A percentile compares a stretch with the other conserved stretches of the same genome.
Evolutionary conservation across 2,329 filamentous ascomycete species (phyloP).

Genomic region (Bipolaris cookei): DNA sequence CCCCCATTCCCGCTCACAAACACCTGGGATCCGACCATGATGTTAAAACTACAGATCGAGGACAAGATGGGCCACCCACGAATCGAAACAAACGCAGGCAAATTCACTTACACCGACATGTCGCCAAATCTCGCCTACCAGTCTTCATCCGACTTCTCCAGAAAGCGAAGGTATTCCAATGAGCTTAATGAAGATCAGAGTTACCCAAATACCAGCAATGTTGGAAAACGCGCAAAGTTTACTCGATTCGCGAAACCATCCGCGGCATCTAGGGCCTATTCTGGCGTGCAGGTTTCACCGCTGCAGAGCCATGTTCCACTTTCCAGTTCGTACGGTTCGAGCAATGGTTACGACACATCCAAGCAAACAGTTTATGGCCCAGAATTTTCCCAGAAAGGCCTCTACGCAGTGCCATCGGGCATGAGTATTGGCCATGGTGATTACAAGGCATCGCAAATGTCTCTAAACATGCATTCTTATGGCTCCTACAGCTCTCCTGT

Average conservation of each 20-base stretch:
- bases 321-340: conserved; percentile 45
- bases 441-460: conserved; percentile 46
- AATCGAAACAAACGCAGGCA: conserved; percentile 62
- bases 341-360: conserved; percentile 48
- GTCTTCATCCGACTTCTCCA: conserved; percentile 35
- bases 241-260: conserved; percentile 46
- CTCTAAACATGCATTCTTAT: conserved; percentile 47
- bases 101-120: conserved; percentile 66
- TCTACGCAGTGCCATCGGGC: conserved; percentile 44
- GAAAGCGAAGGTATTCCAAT: conserved; percentile 44
- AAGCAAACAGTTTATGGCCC: conserved; percentile 41
- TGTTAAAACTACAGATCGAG: conserved; percentile 66
- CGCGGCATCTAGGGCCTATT: conserved; percentile 41
- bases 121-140: conserved; percentile 43
- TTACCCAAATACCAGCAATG: conserved; percentile 29
- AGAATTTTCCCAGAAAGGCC: conserved; percentile 45
- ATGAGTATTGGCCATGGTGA: conserved; percentile 35
- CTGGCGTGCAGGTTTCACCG: conserved; percentile 46
- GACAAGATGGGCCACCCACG: conserved; percentile 60
- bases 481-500: conserved; percentile 54
- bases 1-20: conserved; percentile 68
- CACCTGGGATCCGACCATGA: conserved; percentile 62
- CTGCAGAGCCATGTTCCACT: conserved; percentile 47
- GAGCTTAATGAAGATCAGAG: conserved; percentile 38
- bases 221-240: conserved; percentile 49